Evolutionary conservation across 352 stramenopile genomes (phyloP), one percentile per base, ranked within the genome.

Genomic region (Phytophthora kernoviae): DNA sequence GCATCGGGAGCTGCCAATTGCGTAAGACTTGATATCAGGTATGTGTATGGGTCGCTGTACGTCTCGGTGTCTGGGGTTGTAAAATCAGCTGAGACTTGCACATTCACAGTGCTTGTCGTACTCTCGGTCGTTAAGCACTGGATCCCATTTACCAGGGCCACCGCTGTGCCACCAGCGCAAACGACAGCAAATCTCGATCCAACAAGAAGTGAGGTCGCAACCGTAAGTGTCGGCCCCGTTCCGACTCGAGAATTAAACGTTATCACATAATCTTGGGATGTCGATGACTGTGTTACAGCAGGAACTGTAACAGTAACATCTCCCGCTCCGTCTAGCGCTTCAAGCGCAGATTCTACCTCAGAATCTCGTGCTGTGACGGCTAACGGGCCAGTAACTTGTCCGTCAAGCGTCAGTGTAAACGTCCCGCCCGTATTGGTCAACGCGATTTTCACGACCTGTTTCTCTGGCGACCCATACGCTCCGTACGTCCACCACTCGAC

Each of bases 401-500:
- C 68, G 4, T 84, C 82, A 6, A 96, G 68, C 41, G 72, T 60
- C 6, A 97, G 50, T 18, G 76, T 95, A 48, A 97, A 98, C 26
- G 78, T 88, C 4, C 92, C 91, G 26, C 73, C 87, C 1, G 87
- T 90, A 24, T 91, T 90, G 1, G 70, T 63, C 8, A 60, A 71
- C n/a, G 81, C 77, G 8, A 97, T 79, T 63, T 97, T 96, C 22
- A 98, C 68, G 6, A 91, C 74, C 58, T 98, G 93, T 0, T 93
- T 70, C 33, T 91, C 81, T 2, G 52, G 62, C 0, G 47, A 57
- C 0, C 80, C 79, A n/a, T 90, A 91, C 17, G 61, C 54, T 9
- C 56, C 73, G 15, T 78, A 70, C 0, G 68, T 75, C 82, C 83
- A 95, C 84, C 82, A 96, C 53, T 98, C 94, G 20, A 98, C 87